Conservation (phyloP, 108 stramenopile genomes). For the Cyclotella atomus region DNA sequence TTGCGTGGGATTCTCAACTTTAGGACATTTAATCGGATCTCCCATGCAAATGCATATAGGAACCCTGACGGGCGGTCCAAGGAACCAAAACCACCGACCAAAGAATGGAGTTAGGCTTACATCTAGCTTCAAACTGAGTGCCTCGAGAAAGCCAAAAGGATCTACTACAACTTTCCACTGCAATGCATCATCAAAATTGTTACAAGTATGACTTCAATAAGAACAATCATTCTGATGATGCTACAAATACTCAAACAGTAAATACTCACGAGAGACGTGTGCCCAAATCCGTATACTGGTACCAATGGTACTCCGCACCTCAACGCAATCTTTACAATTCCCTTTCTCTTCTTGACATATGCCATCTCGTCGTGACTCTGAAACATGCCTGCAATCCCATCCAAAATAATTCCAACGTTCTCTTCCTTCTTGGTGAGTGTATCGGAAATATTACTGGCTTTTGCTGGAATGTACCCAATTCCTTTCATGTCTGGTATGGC, state of each 20-base stretch:
- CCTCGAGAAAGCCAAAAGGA: conserved; percentile 67
- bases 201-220: no score
- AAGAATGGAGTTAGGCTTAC: conserved; percentile 62
- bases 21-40: conserved; percentile 62
- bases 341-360: conserved; percentile 60
- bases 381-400: conserved; percentile 82
- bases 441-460: conserved; percentile 55
- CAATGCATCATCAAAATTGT: no score
- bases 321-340: conserved; percentile 75
- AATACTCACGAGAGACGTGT: conserved; percentile 38
- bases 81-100: conserved; percentile 68
- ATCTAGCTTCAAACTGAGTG: conserved; percentile 40
- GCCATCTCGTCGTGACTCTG: conserved; percentile 54
- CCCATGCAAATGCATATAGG: conserved; percentile 60
- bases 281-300: conserved; percentile 75
- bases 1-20: conserved; percentile 63
- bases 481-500: no score
- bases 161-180: conserved; percentile 62
- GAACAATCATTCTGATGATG: not conserved
- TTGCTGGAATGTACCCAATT: conserved; percentile 80
- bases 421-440: conserved; percentile 66
- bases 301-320: conserved; percentile 62
- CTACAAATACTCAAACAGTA: not conserved
- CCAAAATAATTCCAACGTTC: conserved; percentile 73
- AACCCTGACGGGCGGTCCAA: conserved; percentile 63